Evolutionary conservation across 1,284 basidiomycete species (phyloP).

Genomic region (Veloboletus limbatus): DNA sequence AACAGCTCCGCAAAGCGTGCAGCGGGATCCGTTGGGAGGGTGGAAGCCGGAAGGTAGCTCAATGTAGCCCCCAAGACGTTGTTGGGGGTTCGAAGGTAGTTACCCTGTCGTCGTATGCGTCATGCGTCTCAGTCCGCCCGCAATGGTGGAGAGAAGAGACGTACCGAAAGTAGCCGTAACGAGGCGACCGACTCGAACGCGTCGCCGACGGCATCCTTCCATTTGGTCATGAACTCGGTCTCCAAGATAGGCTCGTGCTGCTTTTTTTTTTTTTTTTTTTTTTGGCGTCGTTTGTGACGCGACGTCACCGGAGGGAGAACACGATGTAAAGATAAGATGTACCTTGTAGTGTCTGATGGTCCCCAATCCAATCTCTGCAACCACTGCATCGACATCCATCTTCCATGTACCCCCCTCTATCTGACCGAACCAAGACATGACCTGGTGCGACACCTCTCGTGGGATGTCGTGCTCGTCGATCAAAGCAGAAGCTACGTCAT

Average conservation of each 20-base stretch:
- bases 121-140: neutral
- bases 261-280: no score
- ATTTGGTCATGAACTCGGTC: conserved; percentile 57
- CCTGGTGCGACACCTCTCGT: conserved; percentile 56
- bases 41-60: conserved; percentile 71
- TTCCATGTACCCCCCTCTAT: conserved; percentile 57
- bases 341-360: conserved; percentile 67
- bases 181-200: conserved; percentile 60
- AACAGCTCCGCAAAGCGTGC: conserved; percentile 84
- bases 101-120: conserved; percentile 51
- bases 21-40: conserved; percentile 69
- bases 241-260: conserved; percentile 58
- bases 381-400: conserved; percentile 55
- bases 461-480: conserved; percentile 74
- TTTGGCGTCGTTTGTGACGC: no score
- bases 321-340: conserved; percentile 9
- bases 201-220: conserved; percentile 74
- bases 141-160: conserved; percentile 22
- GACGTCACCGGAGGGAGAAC: conserved; percentile 7
- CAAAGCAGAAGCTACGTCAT: conserved; percentile 55
- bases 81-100: conserved; percentile 53
- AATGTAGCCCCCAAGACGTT: conserved; percentile 35
- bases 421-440: conserved; percentile 79
- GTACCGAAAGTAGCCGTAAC: conserved; percentile 63
- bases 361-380: conserved; percentile 70